Evolutionary conservation across 306 rosid species (phyloP).

Genomic region (Castanea crenata): DNA sequence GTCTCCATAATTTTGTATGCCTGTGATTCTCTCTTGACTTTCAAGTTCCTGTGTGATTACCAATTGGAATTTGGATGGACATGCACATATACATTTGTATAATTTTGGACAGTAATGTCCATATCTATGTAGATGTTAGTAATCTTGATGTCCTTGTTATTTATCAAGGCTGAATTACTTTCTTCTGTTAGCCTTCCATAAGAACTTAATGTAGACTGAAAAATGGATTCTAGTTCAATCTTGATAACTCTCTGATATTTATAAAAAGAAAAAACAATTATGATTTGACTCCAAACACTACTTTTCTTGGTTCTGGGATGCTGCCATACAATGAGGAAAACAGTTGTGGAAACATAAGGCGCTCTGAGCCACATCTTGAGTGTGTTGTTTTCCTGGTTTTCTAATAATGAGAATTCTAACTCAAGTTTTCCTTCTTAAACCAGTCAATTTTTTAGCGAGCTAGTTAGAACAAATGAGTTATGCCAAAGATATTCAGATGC

Average conservation of each 20-base stretch:
- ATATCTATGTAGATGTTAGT: not conserved
- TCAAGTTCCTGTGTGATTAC: not conserved
- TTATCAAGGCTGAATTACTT: not conserved
- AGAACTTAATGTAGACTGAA: not conserved
- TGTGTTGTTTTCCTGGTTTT: conserved; percentile 1
- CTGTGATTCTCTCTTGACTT: not conserved
- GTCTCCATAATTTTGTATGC: not conserved
- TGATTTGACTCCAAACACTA: conserved; percentile 1
- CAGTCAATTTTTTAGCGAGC: conserved; percentile 59
- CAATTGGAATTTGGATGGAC: conserved; percentile 1
- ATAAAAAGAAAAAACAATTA: not conserved
- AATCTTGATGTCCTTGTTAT: not conserved
- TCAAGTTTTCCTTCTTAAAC: conserved; percentile 13
- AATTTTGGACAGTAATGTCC: not conserved
- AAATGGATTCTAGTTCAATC: not conserved
- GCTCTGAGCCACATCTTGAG: conserved; percentile 18
- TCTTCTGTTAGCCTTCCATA: not conserved
- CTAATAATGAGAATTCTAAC: not conserved
- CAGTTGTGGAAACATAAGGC: conserved; percentile 54
- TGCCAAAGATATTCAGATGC: too few species aligned
- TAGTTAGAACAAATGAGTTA: conserved; percentile 37
- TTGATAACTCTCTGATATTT: not conserved
- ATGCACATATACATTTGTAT: not conserved
- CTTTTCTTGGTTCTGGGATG: conserved; percentile 46
- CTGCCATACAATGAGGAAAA: conserved; percentile 60